Percentiles rank a stretch among this genome's conserved stretches.
phyloP scores from a whole-genome alignment of 2,329 filamentous ascomycete genomes.

The Diaporthe citriasiana region DNA sequence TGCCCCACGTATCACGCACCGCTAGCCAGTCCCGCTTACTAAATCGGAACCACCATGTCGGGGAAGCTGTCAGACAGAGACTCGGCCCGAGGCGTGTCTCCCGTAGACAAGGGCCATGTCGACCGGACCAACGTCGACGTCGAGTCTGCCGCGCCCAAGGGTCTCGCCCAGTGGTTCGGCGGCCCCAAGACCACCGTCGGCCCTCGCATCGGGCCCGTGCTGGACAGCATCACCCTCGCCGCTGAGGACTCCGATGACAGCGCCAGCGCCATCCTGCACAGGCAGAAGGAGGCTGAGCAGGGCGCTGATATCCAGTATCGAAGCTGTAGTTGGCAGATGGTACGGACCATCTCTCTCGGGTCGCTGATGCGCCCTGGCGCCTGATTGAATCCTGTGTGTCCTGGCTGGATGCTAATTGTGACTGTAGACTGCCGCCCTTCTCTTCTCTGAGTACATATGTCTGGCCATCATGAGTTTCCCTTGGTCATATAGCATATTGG shows the following conservation, averaged over 20 bases:
- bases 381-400: not conserved
- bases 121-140: conserved; percentile 28
- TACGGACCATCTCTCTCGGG: conserved; percentile 52
- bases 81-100: conserved; percentile 26
- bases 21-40: not conserved
- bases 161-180: conserved; percentile 51
- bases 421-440: conserved; percentile 81
- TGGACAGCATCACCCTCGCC: conserved; percentile 51
- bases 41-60: not conserved
- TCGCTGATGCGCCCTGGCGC: conserved; percentile 25
- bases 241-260: conserved; percentile 60
- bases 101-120: conserved; percentile 34
- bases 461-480: conserved; percentile 95
- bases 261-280: conserved; percentile 64
- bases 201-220: conserved; percentile 65
- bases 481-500: conserved; percentile 90
- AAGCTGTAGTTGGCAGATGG: conserved; percentile 94
- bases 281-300: conserved; percentile 82
- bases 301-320: conserved; percentile 89
- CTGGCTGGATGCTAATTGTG: conserved; percentile 23
- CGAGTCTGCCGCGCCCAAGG: conserved; percentile 32
- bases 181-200: conserved; percentile 60
- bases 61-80: conserved; percentile 30
- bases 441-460: conserved; percentile 97
- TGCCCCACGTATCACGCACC: not conserved